A percentile compares a stretch with the other conserved stretches of the same genome.
phyloP scores from a whole-genome alignment of 495 filamentous ascomycete species.

The Talaromyces ruber region DNA sequence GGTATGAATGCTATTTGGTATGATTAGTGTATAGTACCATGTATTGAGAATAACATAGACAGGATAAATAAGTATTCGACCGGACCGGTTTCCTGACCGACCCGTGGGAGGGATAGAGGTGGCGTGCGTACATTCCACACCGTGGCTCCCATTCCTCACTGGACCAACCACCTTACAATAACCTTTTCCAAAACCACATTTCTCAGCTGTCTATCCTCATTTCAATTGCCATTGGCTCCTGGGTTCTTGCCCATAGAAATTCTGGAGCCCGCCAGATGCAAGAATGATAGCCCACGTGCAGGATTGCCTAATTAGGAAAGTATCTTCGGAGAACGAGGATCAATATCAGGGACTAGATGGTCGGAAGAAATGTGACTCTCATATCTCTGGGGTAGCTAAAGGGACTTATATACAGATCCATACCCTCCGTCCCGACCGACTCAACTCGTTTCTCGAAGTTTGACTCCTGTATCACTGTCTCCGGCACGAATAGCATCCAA shows the following conservation, averaged over 20 bases:
- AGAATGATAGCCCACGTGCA: background rate
- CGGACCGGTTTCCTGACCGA: too few species aligned
- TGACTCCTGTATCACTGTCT: background rate
- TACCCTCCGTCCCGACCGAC: background rate
- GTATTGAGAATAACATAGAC: background rate
- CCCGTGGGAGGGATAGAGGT: background rate
- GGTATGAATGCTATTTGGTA: slow-evolving; percentile 92
- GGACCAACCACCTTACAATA: background rate
- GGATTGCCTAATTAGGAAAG: slow-evolving; percentile 1
- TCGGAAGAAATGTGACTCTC: background rate
- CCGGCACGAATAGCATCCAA: background rate
- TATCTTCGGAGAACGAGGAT: background rate
- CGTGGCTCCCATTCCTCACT: background rate
- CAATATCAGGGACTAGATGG: background rate
- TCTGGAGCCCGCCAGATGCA: background rate
- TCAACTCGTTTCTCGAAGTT: background rate
- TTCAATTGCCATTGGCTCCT: background rate
- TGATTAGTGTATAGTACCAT: slow-evolving; percentile 40
- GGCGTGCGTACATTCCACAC: background rate
- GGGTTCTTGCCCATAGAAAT: background rate
- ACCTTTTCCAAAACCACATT: background rate
- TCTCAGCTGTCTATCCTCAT: too few species aligned
- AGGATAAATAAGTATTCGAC: too few species aligned
- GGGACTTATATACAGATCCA: background rate
- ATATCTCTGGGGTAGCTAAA: background rate